Conservation (phyloP, 2,329 filamentous ascomycete species). For the Pyrenophora seminiperda region DNA sequence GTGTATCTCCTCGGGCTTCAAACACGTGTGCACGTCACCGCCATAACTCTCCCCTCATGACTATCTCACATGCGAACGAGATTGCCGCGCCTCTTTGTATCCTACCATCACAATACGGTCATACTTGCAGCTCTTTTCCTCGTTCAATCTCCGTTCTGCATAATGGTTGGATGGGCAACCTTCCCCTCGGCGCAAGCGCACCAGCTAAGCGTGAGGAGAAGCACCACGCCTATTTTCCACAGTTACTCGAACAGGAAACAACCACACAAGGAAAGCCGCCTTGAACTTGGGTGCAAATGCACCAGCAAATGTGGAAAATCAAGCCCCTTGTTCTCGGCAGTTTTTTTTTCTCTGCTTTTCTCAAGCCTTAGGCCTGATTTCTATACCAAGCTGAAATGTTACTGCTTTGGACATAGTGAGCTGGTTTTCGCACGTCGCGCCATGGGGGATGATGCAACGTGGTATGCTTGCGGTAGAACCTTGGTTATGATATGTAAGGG, state of each 20-base stretch:
- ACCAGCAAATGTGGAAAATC: neutral
- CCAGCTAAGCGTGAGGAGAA: slow-evolving; percentile 6
- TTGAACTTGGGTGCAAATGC: too few relatives aligned
- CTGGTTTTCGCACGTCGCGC: too few relatives aligned
- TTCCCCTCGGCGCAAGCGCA: neutral
- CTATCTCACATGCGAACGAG: too few relatives aligned
- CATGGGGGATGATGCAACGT: too few relatives aligned
- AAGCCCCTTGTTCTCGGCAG: neutral
- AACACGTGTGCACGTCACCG: neutral
- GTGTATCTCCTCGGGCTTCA: neutral
- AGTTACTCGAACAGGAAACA: neutral
- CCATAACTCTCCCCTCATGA: neutral
- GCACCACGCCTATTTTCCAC: slow-evolving; percentile 7
- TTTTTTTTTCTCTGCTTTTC: neutral
- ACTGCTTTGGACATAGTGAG: too few relatives aligned
- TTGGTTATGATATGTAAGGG: too few relatives aligned
- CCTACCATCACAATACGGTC: neutral
- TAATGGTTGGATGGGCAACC: too few relatives aligned
- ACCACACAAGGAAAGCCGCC: too few relatives aligned
- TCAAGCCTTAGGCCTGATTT: slow-evolving; percentile 17
- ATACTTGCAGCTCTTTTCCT: neutral
- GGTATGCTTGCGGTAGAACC: too few relatives aligned
- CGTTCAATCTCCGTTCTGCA: too few relatives aligned
- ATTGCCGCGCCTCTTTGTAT: neutral
- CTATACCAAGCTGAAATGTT: neutral